These are phyloP conservation scores for Boletus sp. DNA, from an alignment of 768 basidiomycete species.

Conservation along the genomic window DNA sequence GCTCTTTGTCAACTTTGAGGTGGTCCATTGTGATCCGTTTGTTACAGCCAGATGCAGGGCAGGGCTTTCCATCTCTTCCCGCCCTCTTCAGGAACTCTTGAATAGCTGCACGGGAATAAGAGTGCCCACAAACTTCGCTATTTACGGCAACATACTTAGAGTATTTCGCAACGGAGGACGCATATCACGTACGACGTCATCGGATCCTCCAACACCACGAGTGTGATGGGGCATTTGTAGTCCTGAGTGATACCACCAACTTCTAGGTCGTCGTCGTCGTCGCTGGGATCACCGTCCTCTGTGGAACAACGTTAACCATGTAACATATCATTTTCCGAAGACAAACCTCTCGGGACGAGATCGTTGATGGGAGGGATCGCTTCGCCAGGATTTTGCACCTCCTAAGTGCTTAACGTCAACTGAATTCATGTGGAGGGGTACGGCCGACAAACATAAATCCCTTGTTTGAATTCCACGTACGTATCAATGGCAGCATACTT, in stretches of 20 bases:
- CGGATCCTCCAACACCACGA: constrained; percentile 66
- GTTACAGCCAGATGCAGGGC: constrained; percentile 74
- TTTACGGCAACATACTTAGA: constrained; percentile 1
- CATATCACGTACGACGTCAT: constrained; percentile 70
- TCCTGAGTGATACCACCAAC: constrained; percentile 83
- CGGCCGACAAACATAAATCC: constrained; percentile 57
- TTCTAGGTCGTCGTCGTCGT: constrained; percentile 86
- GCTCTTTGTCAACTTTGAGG: constrained; percentile 52
- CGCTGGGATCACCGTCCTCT: constrained; percentile 83
- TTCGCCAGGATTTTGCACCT: constrained; percentile 59
- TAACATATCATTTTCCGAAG: no score
- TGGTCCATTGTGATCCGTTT: constrained; percentile 51
- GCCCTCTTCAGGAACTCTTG: constrained; percentile 51
- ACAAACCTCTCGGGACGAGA: constrained; percentile 64
- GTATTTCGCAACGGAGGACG: neutral
- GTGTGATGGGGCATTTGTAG: constrained; percentile 81
- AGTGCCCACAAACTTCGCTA: constrained; percentile 75
- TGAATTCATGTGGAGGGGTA: neutral
- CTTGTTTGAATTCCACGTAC: constrained; percentile 62
- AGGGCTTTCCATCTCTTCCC: constrained; percentile 40
- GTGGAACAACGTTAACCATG: neutral
- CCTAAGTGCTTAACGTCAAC: constrained; percentile 40
- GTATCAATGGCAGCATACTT: constrained; percentile 65
- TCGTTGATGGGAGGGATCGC: constrained; percentile 78
- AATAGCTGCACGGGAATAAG: constrained; percentile 76